phyloP scores from a whole-genome alignment of 257 asterid genomes.

The Henckelia pumila region DNA sequence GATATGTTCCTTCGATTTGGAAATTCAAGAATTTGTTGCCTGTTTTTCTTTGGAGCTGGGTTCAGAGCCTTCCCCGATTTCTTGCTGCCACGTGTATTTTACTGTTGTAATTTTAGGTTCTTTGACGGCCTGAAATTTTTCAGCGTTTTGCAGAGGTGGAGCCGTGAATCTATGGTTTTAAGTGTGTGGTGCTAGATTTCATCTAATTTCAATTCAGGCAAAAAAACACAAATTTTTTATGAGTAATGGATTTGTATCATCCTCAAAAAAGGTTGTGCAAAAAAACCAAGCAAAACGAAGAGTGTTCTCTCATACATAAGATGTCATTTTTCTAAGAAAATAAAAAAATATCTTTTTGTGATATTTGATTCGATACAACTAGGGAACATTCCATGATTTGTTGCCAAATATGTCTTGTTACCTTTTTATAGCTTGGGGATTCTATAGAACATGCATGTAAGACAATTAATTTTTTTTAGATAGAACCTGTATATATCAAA shows the following conservation, averaged over 20 bases:
- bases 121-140: background rate
- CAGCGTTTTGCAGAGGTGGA: no score
- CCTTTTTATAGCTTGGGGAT: background rate
- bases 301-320: no score
- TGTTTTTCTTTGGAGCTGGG: background rate
- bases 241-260: no score
- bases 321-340: background rate
- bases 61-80: background rate
- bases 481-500: background rate
- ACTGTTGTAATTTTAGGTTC: background rate
- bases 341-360: background rate
- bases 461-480: background rate
- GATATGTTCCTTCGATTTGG: background rate
- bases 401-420: background rate
- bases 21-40: constrained; percentile 2
- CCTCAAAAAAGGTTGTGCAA: no score
- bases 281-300: no score
- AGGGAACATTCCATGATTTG: background rate
- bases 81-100: background rate
- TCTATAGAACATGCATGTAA: background rate
- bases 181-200: no score
- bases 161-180: no score
- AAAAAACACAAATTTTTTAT: no score
- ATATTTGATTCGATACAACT: background rate
- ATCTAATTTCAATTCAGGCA: no score